These are phyloP conservation scores for Pseudohyphozyma bogoriensis DNA, from an alignment of 768 basidiomycete genomes.

Conservation along the genomic window DNA sequence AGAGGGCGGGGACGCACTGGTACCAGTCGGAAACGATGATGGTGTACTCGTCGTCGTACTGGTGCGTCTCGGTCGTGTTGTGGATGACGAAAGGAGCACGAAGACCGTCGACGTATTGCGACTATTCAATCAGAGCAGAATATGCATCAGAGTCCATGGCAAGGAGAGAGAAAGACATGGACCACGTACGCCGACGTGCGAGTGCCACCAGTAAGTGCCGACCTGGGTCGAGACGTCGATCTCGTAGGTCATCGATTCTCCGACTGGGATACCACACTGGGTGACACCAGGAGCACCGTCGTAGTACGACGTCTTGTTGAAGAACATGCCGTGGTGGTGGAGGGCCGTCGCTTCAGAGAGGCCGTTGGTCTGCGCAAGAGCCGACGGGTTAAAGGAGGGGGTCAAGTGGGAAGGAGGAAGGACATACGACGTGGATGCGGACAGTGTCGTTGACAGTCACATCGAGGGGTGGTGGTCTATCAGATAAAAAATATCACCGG, in stretches of 20 bases:
- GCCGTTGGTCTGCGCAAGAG: slow-evolving; percentile 34
- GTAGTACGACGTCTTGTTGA: slow-evolving; percentile 74
- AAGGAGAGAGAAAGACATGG: background rate
- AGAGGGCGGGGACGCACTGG: slow-evolving; percentile 47
- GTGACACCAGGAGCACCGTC: slow-evolving; percentile 75
- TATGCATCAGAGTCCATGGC: background rate
- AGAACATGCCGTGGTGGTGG: slow-evolving; percentile 88
- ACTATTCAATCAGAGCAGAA: background rate
- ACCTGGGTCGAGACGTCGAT: slow-evolving; percentile 7
- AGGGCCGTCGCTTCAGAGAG: slow-evolving; percentile 3
- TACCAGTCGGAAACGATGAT: slow-evolving; percentile 85
- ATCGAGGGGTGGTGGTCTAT: slow-evolving; percentile 69
- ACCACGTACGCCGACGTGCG: slow-evolving; percentile 8
- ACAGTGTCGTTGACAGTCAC: slow-evolving; percentile 62
- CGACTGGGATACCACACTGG: slow-evolving; percentile 70
- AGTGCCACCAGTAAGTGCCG: slow-evolving; percentile 30
- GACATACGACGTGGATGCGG: slow-evolving; percentile 52
- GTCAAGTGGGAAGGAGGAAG: background rate
- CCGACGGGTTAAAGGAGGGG: background rate
- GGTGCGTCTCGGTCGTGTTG: slow-evolving; percentile 42
- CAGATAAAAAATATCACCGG: background rate
- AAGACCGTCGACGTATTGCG: slow-evolving; percentile 78
- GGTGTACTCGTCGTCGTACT: slow-evolving; percentile 84
- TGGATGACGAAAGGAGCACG: slow-evolving; percentile 77
- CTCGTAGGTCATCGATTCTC: slow-evolving; percentile 32